phyloP scores from a whole-genome alignment of 106 monocot genomes.

The Cymbidium sinense region DNA sequence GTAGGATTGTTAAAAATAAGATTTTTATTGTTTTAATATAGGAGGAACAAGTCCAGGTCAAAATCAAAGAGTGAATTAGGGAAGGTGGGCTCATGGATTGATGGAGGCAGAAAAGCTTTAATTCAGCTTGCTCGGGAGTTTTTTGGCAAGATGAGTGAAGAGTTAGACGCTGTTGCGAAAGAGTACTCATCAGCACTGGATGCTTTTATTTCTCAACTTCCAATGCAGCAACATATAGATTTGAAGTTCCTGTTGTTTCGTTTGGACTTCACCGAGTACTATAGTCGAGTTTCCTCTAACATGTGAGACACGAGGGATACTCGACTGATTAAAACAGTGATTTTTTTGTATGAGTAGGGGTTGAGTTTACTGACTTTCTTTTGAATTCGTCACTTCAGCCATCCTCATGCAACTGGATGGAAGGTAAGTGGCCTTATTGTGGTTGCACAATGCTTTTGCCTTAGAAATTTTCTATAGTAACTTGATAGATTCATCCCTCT shows the following conservation, averaged over 20 bases:
- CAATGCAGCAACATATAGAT: constrained; percentile 92
- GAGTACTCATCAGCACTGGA: constrained; percentile 82
- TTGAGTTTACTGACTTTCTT: not conserved
- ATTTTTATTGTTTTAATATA: constrained; percentile 23
- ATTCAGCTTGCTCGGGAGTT: constrained; percentile 59
- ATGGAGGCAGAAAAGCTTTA: constrained; percentile 53
- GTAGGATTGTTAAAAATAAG: too few relatives aligned
- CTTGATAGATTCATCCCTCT: not conserved
- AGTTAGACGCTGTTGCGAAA: constrained; percentile 64
- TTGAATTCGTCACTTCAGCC: not conserved
- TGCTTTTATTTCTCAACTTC: constrained; percentile 78
- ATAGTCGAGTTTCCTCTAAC: constrained; percentile 41
- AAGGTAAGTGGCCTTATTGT: not conserved
- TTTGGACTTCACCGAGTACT: constrained; percentile 93
- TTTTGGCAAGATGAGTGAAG: constrained; percentile 68
- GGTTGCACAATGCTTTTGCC: not conserved
- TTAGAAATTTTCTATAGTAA: not conserved
- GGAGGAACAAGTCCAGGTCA: constrained; percentile 42
- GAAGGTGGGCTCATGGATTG: constrained; percentile 29
- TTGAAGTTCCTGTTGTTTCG: constrained; percentile 92
- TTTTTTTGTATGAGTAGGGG: constrained; percentile 1
- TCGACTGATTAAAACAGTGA: not conserved
- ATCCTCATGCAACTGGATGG: not conserved
- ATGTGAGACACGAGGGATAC: constrained; percentile 10
- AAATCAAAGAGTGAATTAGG: constrained; percentile 34